Evolutionary conservation across 2,329 filamentous ascomycete genomes (phyloP), one percentile per base, ranked within the genome.

Genomic region (Trichoderma atrobrunneum): DNA sequence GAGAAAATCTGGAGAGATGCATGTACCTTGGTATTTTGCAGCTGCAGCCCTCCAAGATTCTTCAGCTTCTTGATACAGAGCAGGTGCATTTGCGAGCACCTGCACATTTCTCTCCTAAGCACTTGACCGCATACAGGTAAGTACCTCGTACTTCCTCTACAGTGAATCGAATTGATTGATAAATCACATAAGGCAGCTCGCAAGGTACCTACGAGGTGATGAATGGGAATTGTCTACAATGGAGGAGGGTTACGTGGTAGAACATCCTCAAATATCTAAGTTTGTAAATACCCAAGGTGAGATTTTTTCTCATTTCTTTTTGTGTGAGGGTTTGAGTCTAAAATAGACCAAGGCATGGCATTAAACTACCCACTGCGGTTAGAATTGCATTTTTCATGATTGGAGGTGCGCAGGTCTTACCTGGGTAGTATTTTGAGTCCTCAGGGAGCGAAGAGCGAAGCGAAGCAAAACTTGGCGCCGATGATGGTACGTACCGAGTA

Each of bases 391-490:
- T 54, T 54, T 51, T 54, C 21, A 24, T 21, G 16, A 30, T 26
- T 28, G 54, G 54, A 30, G 26, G 54, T 57, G 54, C 48, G 61
- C 61, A 48, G 39, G 48, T 54, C 48, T 54, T 54, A 24, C 21
- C 8, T 43, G 18, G 18, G n/a, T 11, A 11, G 18, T 48, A 48
- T 36, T 36, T 36, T 16, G 34, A 36, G 18, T 21, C n/a, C n/a
- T 51, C 48, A 21, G 21, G 43, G 36, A 48, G 61, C 43, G 26
- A 51, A n/a, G 61, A 48, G 60, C 60, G 36, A 63, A 63, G 61
- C 61, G 61, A 43, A 63, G 61, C 61, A 36, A 64, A 26, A 26
- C 36, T 64, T 64, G 61, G 61, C 61, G 61, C 61, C 61, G 39
- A 64, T 51, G 21, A 26, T 7, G 36, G 24, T 51, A 63, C 16